Evolutionary conservation across 2,329 filamentous ascomycete species (phyloP), one percentile per base, ranked within the genome.

Genomic region (Venturia aucupariae): DNA sequence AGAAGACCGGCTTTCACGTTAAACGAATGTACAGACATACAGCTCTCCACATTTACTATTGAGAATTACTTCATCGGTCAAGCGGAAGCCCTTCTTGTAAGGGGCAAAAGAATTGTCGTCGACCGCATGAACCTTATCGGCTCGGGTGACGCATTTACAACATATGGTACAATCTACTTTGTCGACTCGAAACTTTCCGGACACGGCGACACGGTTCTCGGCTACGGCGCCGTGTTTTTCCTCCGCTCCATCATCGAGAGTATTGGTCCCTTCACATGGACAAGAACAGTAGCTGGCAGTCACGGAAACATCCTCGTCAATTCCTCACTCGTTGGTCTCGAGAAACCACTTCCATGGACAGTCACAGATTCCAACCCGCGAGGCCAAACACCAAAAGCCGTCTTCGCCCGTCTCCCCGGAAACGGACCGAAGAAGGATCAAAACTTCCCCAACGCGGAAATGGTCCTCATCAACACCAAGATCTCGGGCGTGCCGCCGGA

Each of bases 51-150:
- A 11, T 68, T 68, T 60, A 63, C 67, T 0, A 66, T 67, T 57
- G 67, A 35, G 1, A 68, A 68, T 55, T 68, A 65, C 61, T 68
- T 65, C 64, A 65, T 64, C 24, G 67, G 67, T 15, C 67, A 68
- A 65, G 67, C 67, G 2, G 67, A 68, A 46, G 65, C 65, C 1
- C 22, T 68, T 4, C 66, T 68, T 19, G 46, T 65, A 19, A 59
- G 64, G 15, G 67, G 67, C 32, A 24, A 65, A 24, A 62, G 66
- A 24, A 57, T 67, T 8, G 42, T 68, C 30, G 11, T 68, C 55
- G 65, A 65, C 27, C 62, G 57, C 22, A 67, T 68, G 67, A 30
- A 42, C n/a, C 46, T 68, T 4, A 66, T 66, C 19, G 67, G 67
- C 22, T 67, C 67, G 3, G 67, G 67, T 11, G 67, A 68, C 61